Percentiles rank a stretch among this genome's conserved stretches.
Conservation (phyloP, 495 filamentous ascomycete genomes). For the Hyaloscypha variabilis region DNA sequence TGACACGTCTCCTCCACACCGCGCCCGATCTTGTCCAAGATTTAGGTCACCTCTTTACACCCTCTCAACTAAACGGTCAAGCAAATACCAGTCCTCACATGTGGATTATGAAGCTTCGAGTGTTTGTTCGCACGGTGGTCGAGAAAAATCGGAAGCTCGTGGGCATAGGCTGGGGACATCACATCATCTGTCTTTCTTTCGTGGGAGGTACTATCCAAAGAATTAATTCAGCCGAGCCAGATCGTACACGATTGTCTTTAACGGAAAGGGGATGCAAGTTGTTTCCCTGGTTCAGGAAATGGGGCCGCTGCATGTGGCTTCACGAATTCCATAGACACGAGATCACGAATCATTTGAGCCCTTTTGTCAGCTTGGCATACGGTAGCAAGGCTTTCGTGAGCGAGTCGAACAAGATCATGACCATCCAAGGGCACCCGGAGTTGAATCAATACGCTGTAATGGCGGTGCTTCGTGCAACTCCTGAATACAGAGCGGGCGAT, state of each 20-base stretch:
- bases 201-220: conserved; percentile 44
- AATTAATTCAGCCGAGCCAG: conserved; percentile 40
- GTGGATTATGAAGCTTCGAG: conserved; percentile 48
- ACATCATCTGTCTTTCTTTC: conserved; percentile 45
- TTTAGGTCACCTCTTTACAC: no score
- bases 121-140: conserved; percentile 43
- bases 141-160: conserved; percentile 42
- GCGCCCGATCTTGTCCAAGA: no score
- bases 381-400: conserved; percentile 44
- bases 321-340: conserved; percentile 51
- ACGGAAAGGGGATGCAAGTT: conserved; percentile 14
- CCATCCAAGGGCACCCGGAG: conserved; percentile 54
- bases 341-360: conserved; percentile 35
- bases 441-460: conserved; percentile 45
- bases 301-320: conserved; percentile 30
- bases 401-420: conserved; percentile 43
- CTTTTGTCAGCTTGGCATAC: conserved; percentile 40
- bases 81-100: conserved; percentile 38
- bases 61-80: no score
- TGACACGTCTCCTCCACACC: no score
- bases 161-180: conserved; percentile 53
- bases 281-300: conserved; percentile 8
- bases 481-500: conserved; percentile 42
- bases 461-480: no score
- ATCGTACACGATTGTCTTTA: conserved; percentile 5